Evolutionary conservation across 2,329 filamentous ascomycete genomes (phyloP), one percentile per base, ranked within the genome.

Genomic region (Phaeosphaeriaceae sp.): DNA sequence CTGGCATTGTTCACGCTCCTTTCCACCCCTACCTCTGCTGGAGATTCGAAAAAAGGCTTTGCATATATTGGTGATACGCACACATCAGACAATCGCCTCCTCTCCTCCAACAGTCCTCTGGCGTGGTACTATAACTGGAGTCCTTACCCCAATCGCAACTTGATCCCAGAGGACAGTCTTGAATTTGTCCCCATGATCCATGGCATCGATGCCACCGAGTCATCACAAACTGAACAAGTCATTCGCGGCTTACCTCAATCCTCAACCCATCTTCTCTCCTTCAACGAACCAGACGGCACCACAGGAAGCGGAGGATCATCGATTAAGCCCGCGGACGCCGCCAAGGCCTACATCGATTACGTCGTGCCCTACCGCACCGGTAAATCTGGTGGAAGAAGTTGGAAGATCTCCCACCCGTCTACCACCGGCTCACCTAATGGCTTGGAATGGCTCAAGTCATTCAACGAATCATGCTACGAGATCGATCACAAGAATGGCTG

Each of bases 51-150:
- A 77, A 89, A 91, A 64, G 92, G 92, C 22, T 88, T 95, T 48
- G 85, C 88, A 66, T 93, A 88, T 76, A 85, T 91, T 10, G 84
- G 87, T 17, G 85, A 88, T 65, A 69, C 80, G 3, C 76, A 85
- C 5, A 78, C 81, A 49, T 80, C 86, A 1, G 68, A 83, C 40
- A 92, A 94, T 77, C 85, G 90, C 77, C 76, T 84, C 51, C 80
- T 91, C 64, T 93, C 90, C 86, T 80, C 81, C 46, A 86, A 83
- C 35, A 87, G 85, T 8, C 86, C 88, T 46, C 75, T 95, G 52
- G 89, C 86, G 2, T 95, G 92, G 92, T 95, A 95, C 82, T 95
- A 94, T 83, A 94, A 94, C 80, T 95, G 93, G 78, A 79, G 79
- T 21, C 75, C 83, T 15, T 77, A 78, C 81, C 50, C 77, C 74